phyloP scores from a whole-genome alignment of 108 stramenopile genomes.

The Craspedostauros australis region DNA sequence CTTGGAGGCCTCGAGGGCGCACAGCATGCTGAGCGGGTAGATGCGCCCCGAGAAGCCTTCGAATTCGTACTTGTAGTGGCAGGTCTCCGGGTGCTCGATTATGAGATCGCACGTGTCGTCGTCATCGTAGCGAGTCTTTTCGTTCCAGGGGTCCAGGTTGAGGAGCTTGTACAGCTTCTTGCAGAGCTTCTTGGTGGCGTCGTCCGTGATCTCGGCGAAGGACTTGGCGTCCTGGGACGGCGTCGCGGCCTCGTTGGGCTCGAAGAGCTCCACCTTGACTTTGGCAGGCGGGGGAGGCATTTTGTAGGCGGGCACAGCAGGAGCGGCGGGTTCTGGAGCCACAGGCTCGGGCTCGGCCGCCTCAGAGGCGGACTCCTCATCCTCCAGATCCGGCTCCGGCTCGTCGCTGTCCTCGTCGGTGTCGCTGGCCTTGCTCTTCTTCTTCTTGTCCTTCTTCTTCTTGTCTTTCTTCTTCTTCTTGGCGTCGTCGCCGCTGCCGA shows the following conservation, averaged over 20 bases:
- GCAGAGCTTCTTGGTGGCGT: conserved; percentile 9
- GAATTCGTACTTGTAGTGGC: conserved; percentile 25
- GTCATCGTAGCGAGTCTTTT: conserved; percentile 21
- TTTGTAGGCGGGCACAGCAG: not conserved
- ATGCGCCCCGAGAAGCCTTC: conserved; percentile 28
- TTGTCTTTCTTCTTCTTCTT: conserved; percentile 7
- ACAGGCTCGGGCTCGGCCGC: not conserved
- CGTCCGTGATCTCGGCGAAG: conserved; percentile 20
- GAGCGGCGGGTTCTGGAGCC: not conserved
- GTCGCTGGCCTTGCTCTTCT: conserved; percentile 11
- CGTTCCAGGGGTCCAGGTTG: conserved; percentile 36
- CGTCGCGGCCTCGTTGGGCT: conserved; percentile 8
- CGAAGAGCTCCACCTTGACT: conserved; percentile 17
- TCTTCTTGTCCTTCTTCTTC: conserved; percentile 17
- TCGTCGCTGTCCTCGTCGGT: not conserved
- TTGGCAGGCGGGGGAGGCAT: not conserved
- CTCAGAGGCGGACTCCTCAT: not conserved
- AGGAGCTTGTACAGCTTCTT: conserved; percentile 28
- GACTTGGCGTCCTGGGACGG: conserved; percentile 24
- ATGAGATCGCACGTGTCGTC: conserved; percentile 31
- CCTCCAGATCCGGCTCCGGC: conserved; percentile 2
- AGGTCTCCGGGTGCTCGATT: conserved; percentile 28
- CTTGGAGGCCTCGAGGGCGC: conserved; percentile 31
- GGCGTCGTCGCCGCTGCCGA: not conserved
- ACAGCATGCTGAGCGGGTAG: conserved; percentile 36